These are phyloP conservation scores for Helenozyma baotianmanensis DNA, from an alignment of 805 yeast genomes.

Conservation along the genomic window DNA sequence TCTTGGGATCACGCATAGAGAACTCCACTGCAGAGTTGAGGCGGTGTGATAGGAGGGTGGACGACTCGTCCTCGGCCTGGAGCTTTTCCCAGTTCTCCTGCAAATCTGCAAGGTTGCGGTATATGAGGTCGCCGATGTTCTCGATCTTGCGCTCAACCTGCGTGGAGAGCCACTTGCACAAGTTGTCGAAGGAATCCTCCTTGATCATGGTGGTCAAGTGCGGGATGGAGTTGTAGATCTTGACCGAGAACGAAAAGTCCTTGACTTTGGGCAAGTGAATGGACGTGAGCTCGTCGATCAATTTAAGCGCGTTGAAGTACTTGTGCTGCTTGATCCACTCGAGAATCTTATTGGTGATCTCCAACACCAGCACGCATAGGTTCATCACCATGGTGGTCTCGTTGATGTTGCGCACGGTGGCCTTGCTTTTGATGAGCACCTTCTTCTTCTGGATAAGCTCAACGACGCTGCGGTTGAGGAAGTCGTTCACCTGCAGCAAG, in stretches of 20 bases:
- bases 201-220: constrained; percentile 65
- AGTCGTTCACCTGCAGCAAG: constrained; percentile 51
- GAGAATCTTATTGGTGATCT: constrained; percentile 80
- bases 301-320: constrained; percentile 82
- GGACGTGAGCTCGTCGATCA: constrained; percentile 67
- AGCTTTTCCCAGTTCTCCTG: constrained; percentile 55
- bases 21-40: constrained; percentile 84
- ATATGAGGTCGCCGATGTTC: constrained; percentile 54
- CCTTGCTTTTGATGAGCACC: constrained; percentile 53
- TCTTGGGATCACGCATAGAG: constrained; percentile 59
- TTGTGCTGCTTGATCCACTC: constrained; percentile 70
- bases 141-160: constrained; percentile 56
- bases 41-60: constrained; percentile 48
- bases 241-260: constrained; percentile 68
- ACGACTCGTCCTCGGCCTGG: constrained; percentile 39
- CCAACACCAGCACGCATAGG: constrained; percentile 75
- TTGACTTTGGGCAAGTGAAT: constrained; percentile 68
- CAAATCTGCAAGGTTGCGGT: constrained; percentile 50
- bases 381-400: constrained; percentile 68
- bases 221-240: constrained; percentile 74
- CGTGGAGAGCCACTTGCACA: constrained; percentile 61
- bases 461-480: constrained; percentile 60
- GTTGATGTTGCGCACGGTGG: constrained; percentile 60
- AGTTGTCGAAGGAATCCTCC: constrained; percentile 64
- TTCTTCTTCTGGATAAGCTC: constrained; percentile 62